These are phyloP conservation scores for Magnolia changhungtana DNA, from an alignment of 164 flowering plant species.

Conservation along the genomic window DNA sequence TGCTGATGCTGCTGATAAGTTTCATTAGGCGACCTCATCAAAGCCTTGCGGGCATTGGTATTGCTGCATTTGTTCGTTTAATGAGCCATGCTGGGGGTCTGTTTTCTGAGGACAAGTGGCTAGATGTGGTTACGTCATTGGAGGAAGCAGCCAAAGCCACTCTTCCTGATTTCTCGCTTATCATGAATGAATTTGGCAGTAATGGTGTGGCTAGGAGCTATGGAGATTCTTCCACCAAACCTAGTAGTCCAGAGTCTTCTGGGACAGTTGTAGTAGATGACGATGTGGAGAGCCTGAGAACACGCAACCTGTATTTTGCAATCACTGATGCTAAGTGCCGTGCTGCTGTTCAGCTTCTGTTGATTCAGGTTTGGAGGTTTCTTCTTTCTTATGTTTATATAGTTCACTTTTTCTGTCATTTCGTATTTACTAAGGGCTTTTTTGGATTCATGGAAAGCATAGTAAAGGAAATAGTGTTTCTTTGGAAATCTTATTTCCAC, in stretches of 20 bases:
- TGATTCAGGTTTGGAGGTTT: constrained; percentile 67
- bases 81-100: constrained; percentile 92
- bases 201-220: constrained; percentile 23
- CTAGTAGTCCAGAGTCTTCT: constrained; percentile 33
- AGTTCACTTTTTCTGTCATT: no score
- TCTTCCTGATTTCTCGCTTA: constrained; percentile 72
- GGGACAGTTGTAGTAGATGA: constrained; percentile 39
- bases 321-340: constrained; percentile 86
- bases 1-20: constrained; percentile 72
- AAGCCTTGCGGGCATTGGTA: constrained; percentile 98
- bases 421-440: no score
- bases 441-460: no score
- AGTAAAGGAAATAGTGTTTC: no score
- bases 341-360: constrained; percentile 85
- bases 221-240: constrained; percentile 31
- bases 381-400: not conserved
- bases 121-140: constrained; percentile 75
- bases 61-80: constrained; percentile 93
- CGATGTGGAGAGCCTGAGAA: constrained; percentile 47
- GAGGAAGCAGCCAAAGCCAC: constrained; percentile 86
- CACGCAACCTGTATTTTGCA: constrained; percentile 46
- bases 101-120: constrained; percentile 93
- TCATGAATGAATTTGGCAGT: constrained; percentile 32
- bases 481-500: no score
- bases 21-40: constrained; percentile 95